These are phyloP conservation scores for Talaromyces verruculosus DNA, from an alignment of 2,329 filamentous ascomycete species.

Conservation along the genomic window DNA sequence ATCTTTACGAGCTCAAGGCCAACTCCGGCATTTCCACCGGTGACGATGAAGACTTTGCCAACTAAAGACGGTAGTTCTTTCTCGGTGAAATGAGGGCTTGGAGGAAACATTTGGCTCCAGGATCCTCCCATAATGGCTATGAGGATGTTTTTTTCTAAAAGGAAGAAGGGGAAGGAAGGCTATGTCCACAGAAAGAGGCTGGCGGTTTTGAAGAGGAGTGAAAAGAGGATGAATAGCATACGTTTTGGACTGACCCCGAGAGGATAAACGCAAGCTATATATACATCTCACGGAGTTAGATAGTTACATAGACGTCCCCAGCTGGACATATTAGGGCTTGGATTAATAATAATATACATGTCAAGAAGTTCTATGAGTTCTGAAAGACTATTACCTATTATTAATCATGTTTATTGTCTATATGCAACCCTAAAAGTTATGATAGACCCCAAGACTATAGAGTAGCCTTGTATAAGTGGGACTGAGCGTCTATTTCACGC, in stretches of 20 bases:
- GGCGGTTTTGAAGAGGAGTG: neutral
- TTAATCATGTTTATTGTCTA: too few relatives aligned
- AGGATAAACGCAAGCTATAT: neutral
- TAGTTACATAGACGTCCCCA: too few relatives aligned
- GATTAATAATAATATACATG: too few relatives aligned
- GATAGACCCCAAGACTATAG: neutral
- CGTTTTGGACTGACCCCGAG: neutral
- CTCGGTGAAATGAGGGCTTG: slow-evolving; percentile 25
- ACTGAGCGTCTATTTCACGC: neutral
- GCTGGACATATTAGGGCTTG: too few relatives aligned
- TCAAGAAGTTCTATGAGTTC: too few relatives aligned
- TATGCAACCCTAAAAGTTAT: too few relatives aligned
- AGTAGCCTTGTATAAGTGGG: neutral
- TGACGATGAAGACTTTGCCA: slow-evolving; percentile 54
- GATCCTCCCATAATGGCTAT: slow-evolving; percentile 19
- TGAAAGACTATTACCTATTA: too few relatives aligned
- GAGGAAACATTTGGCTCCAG: slow-evolving; percentile 26
- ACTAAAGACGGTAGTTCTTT: slow-evolving; percentile 24
- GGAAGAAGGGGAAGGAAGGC: neutral
- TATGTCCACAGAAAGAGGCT: neutral
- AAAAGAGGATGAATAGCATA: neutral
- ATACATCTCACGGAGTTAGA: neutral
- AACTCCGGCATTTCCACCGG: slow-evolving; percentile 31
- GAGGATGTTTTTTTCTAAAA: neutral
- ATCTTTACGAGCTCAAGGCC: slow-evolving; percentile 54